Conservation (phyloP, 1,139 yeast genomes). For the Debaryomyces robertsiae region DNA sequence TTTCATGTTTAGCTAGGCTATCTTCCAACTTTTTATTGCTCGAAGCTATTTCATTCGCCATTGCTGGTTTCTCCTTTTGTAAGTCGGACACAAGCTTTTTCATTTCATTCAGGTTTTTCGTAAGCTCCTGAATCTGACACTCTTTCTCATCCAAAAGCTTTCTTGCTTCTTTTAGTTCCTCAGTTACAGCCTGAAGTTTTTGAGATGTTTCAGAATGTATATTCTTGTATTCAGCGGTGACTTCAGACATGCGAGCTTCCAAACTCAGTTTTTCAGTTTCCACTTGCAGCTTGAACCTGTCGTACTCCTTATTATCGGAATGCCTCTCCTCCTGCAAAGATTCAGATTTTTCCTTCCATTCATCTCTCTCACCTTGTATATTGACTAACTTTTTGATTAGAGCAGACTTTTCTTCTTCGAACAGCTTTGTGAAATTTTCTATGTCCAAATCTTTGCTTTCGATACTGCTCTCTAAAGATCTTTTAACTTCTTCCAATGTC, state of each 20-base stretch:
- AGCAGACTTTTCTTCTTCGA: constrained; percentile 6
- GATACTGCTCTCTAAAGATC: constrained; percentile 7
- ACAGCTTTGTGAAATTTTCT: background rate
- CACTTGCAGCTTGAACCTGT: background rate
- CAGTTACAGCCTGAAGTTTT: background rate
- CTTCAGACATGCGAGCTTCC: constrained; percentile 1
- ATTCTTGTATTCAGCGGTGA: constrained; percentile 8
- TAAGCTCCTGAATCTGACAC: background rate
- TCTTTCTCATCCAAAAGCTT: background rate
- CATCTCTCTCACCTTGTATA: background rate
- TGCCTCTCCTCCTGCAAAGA: background rate
- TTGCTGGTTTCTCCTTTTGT: constrained; percentile 4
- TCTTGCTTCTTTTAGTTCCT: background rate
- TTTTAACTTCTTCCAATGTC: constrained; percentile 7
- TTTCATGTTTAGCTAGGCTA: constrained; percentile 8
- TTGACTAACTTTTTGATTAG: constrained; percentile 1
- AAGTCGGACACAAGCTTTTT: background rate
- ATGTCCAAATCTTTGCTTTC: constrained; percentile 2
- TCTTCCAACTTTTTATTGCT: constrained; percentile 11
- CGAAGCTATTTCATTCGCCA: constrained; percentile 13
- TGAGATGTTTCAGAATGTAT: background rate
- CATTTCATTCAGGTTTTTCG: background rate
- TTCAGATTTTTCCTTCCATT: background rate
- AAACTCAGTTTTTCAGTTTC: constrained; percentile 1
- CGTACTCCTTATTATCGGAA: background rate